These are phyloP conservation scores for Darksidea phi DNA, from an alignment of 495 filamentous ascomycete genomes.

Conservation along the genomic window DNA sequence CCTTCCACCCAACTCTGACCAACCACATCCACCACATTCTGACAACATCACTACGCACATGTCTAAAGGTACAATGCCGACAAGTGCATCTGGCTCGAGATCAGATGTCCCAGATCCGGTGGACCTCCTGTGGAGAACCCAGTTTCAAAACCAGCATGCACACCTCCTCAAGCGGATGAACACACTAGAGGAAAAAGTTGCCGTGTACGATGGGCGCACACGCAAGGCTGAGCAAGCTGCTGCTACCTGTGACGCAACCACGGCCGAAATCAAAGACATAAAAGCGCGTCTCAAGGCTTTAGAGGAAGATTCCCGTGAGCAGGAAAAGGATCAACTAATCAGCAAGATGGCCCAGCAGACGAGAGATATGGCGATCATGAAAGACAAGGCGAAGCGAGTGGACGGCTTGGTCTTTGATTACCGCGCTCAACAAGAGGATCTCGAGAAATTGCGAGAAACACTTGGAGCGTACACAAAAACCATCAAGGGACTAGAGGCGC, in stretches of 20 bases:
- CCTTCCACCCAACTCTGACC: too few species aligned
- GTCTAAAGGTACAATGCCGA: too few species aligned
- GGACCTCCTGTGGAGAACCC: conserved; percentile 41
- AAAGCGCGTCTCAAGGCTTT: not conserved
- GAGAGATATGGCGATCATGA: too few species aligned
- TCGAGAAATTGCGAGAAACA: too few species aligned
- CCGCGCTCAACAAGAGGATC: too few species aligned
- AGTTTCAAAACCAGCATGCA: conserved; percentile 41
- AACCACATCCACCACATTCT: too few species aligned
- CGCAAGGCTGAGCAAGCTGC: conserved; percentile 2
- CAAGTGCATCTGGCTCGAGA: too few species aligned
- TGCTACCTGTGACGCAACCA: not conserved
- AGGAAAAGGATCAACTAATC: not conserved
- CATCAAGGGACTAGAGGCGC: too few species aligned
- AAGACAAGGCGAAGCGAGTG: too few species aligned
- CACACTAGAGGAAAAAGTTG: conserved; percentile 28
- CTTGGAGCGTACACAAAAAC: too few species aligned
- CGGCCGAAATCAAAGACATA: conserved; percentile 1
- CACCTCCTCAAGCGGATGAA: conserved; percentile 39
- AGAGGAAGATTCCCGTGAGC: conserved; percentile 8
- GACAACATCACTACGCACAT: too few species aligned
- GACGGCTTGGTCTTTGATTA: too few species aligned
- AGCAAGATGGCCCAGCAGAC: not conserved
- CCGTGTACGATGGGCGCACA: conserved; percentile 5
- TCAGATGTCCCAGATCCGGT: not conserved